Percentiles rank a stretch among this genome's conserved stretches.
These are phyloP conservation scores for Picea abies DNA, from an alignment of 83 land plant species.

Conservation along the genomic window DNA sequence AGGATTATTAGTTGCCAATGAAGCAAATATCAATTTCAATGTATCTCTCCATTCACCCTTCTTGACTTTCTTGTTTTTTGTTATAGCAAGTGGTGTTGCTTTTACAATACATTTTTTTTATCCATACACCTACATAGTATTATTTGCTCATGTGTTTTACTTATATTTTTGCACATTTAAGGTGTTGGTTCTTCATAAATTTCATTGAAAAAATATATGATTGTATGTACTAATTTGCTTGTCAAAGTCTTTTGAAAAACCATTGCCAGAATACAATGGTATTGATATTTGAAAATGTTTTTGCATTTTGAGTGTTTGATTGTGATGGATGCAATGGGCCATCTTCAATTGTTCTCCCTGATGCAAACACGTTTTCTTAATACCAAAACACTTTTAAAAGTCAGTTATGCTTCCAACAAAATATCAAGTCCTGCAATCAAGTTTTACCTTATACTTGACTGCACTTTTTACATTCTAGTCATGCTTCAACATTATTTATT, in stretches of 20 bases:
- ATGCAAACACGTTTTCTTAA: background rate
- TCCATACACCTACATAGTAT: background rate
- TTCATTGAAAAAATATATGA: background rate
- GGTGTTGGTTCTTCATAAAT: background rate
- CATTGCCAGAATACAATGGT: too few relatives aligned
- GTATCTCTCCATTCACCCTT: too few relatives aligned
- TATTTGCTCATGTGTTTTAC: background rate
- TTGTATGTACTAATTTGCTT: background rate
- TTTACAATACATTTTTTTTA: background rate
- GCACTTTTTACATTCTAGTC: background rate
- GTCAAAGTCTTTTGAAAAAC: background rate
- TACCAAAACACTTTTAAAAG: too few relatives aligned
- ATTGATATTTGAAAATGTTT: too few relatives aligned
- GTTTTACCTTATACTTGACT: too few relatives aligned
- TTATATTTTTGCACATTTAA: background rate
- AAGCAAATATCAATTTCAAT: too few relatives aligned
- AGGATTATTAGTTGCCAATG: too few relatives aligned
- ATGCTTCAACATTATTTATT: background rate
- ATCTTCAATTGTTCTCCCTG: background rate
- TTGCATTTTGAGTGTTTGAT: background rate
- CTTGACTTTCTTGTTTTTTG: background rate
- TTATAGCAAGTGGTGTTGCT: background rate
- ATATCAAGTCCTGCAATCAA: too few relatives aligned
- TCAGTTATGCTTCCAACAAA: too few relatives aligned
- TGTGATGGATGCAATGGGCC: background rate